Base-by-base conservation (phyloP, 345 rosid genomes). In the Eucalyptus dawsonii region DNA sequence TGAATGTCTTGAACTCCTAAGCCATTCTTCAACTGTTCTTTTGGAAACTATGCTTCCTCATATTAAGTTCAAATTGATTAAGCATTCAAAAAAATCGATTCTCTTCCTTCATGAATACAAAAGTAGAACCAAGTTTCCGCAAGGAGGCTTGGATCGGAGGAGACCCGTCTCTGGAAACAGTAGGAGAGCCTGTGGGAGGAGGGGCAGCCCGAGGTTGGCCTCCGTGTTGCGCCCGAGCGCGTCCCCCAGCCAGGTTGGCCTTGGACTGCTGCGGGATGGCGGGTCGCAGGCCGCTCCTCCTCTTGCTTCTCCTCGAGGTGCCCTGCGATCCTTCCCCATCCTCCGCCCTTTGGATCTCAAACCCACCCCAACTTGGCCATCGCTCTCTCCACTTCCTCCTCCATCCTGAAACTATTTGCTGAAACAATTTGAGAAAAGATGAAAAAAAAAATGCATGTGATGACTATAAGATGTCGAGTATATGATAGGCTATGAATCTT, bases 241-340 rank as follows among this genome's bases (percentile, higher is more conserved):
- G 60, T 94, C 94, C 60, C 95, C 92, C 60, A 92, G 93, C 88
- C 93, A 56, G 92, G 92, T 93, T 91, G 95, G 93, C 87, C 92
- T 93, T 91, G 91, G 93, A 91, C 92, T 90, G 44, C 95, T 95
- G 88, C 89, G 92, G 45, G 95, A 94, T 83, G 90, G 92, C 24
- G 94, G 95, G 90, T 94, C 95, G 86, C 72, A 89, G 60, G 91
- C 90, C 96, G 93, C 90, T 92, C 95, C 80, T 92, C 90, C 34
- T 60, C 34, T 60, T 60, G 62, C 27, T 89, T 90, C 88, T 92
- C 87, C n/a, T 60, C 16, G 10, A 53, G 58, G 58, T 19, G 11
- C 58, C 8, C 58, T 21, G 58, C 58, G 2, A 53, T 53, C 58
- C 58, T 53, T 53, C 58, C 24, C 58, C 58, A 19, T 1, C 58